Evolutionary conservation across 169 alveolate genomes (phyloP), one percentile per base, ranked within the genome.

Genomic region (Plasmodium vivax): DNA sequence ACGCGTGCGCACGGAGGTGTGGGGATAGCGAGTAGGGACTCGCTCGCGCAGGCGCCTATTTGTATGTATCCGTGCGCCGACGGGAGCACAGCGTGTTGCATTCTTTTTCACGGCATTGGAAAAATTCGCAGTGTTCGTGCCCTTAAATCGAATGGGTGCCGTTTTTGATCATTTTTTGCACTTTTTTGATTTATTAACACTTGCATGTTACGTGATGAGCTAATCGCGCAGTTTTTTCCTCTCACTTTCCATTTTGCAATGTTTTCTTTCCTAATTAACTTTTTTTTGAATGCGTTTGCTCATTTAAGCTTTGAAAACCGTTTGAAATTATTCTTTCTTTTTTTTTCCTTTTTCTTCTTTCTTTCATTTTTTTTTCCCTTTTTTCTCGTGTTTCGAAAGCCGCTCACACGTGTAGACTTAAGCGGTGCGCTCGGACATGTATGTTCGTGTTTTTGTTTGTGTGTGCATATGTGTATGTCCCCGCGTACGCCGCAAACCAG

Each of bases 231-330:
- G 23, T 68, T 68, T 23, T 23, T 68, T 3, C 32, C 38, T 7
- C 77, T 30, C n/a, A 38, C 38, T 68, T 68, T 0, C 75, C 77
- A 68, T 68, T 30, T 1, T 27, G 38, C 38, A 68, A 68, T 68
- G 19, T 30, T 68, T 68, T 68, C 38, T 3, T 68, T 68, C 41
- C 34, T 68, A 23, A 68, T 16, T 68, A 68, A 23, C 16, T 38
- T 80, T 80, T 80, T 80, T 80, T 80, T 80, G 16, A 80, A 23
- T 80, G 58, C 56, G 58, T 80, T 80, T 41, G 27, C 38, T 19
- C 72, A 80, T 32, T 80, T 80, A 80, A 80, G 85, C n/a, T 80
- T 80, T 80, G 56, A 16, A 68, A 41, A 43, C 34, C 38, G 38
- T 80, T 19, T 30, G 19, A 84, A 68, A 71, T 38, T 84, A 68